Base-by-base conservation (phyloP, 2,329 filamentous ascomycete genomes). In the Nannizziopsis barbatae region DNA sequence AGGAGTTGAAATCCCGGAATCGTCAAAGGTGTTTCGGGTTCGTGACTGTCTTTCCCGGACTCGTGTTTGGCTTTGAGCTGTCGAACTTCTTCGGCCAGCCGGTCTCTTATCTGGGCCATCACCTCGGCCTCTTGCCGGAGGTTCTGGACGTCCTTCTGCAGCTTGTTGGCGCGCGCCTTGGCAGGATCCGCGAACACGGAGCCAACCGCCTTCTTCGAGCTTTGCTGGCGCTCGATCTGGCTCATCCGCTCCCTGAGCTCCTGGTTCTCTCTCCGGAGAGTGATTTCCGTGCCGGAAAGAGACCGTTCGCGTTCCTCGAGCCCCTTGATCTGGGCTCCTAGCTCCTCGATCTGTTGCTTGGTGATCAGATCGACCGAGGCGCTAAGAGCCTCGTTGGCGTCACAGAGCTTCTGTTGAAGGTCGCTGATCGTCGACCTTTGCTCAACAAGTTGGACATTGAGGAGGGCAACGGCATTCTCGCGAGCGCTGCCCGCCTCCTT, bases 291-390 rank as follows among this genome's bases (percentile, higher is more conserved):
- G 36, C 76, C 80, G 0, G 85, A 83, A 57, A 87, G 80, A 54
- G 83, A 78, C 27, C 81, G 71, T 38, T 79, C 79, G 61, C 90
- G 84, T 62, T 93, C 73, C 64, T 93, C 37, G 27, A 51, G 42
- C 37, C 32, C 42, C 37, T 46, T 15, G 15, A 42, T 14, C 33
- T 36, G 17, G n/a, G 15, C 32, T 30, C 35, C n/a, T 9, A 51
- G 22, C 35, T 51, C 49, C 11, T 35, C 27, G 38, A 50, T 43
- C 44, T 17, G 30, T 17, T 36, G 44, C 8, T 18, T 5, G 30
- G 45, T 27, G 10, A 14, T 38, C 14, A 35, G 3, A 17, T 41
- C 37, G 8, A 42, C 17, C 11, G 45, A 47, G 22, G 37, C 14
- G 30, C 31, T 27, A 20, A 47, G 11, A 14, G 14, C 38, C 10